These are phyloP conservation scores for Xylaria nigripes DNA, from an alignment of 495 filamentous ascomycete genomes.

Conservation along the genomic window DNA sequence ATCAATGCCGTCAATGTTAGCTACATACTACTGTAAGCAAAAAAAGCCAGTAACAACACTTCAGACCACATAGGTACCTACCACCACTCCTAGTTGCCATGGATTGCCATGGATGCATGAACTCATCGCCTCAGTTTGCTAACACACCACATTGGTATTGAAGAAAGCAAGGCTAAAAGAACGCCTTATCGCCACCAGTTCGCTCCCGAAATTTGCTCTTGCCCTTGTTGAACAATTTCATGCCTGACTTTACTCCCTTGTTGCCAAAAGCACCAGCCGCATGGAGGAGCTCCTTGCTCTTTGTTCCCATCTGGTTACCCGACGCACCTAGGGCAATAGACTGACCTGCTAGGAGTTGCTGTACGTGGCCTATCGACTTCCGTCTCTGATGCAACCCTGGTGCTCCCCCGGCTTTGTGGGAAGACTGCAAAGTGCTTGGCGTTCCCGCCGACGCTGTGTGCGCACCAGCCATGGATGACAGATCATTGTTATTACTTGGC, in stretches of 20 bases:
- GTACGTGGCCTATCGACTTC: slow-evolving; percentile 15
- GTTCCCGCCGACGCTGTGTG: slow-evolving; percentile 19
- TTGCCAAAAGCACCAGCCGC: slow-evolving; percentile 51
- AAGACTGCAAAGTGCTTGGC: slow-evolving; percentile 28
- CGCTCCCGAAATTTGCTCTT: slow-evolving; percentile 63
- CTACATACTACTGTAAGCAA: neutral
- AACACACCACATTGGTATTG: neutral
- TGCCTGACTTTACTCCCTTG: slow-evolving; percentile 56
- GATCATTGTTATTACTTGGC: slow-evolving; percentile 8
- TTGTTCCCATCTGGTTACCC: slow-evolving; percentile 52
- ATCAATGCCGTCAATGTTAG: neutral
- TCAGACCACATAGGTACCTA: too few species aligned
- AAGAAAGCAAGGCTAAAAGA: slow-evolving; percentile 37
- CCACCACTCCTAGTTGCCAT: neutral
- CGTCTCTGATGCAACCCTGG: slow-evolving; percentile 25
- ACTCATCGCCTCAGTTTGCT: neutral
- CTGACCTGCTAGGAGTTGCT: slow-evolving; percentile 20
- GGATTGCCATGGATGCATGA: neutral
- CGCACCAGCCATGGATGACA: slow-evolving; percentile 10
- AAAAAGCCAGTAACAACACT: neutral
- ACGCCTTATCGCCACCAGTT: slow-evolving; percentile 72
- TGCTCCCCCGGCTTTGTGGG: slow-evolving; percentile 42
- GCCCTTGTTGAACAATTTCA: slow-evolving; percentile 79
- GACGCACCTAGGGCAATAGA: slow-evolving; percentile 29
- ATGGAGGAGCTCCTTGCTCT: slow-evolving; percentile 79